Evolutionary conservation across 139 green algal species (phyloP), one percentile per base, ranked within the genome.

Genomic region (Trebouxia sp.): DNA sequence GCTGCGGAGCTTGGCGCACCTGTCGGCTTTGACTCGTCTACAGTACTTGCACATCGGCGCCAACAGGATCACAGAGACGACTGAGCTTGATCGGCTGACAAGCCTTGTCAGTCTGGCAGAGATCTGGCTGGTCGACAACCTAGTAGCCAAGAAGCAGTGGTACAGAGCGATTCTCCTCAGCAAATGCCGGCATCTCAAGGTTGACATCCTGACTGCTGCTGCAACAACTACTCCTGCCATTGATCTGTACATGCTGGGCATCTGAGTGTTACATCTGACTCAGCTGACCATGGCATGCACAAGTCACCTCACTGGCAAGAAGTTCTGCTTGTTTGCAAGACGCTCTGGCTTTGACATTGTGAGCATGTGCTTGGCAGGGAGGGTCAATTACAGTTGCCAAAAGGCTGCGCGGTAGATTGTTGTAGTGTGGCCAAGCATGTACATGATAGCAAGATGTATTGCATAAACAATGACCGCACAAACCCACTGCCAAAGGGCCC

Each of bases 21-120:
- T 90, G 42, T 66, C 43, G 41, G 42, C 17, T 17, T 32, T 81
- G 30, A 65, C 48, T 6, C 48, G 79, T 38, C 78, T 89, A 39
- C 80, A 85, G 66, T 70, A 82, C 41, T 82, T 94, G 50, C 83
- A 90, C 48, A 56, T 92, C n/a, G 82, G 79, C 37, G 83, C 80
- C 78, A 94, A 94, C 85, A 79, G 91, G 51, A 85, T 94, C 42
- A 50, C n/a, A 38, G 91, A 94, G 55, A 37, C 80, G 15, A 76
- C 43, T 6, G 91, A 93, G 35, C 47, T 93, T 75, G 89, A 92
- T 26, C 70, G 80, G 65, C 78, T 94, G 22, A 67, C 67, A 0
- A 38, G n/a, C 26, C 76, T 93, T 45, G 81, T 55, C 28, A 48
- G 26, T n/a, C 84, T 93, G 66, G 28, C 84, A 45, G 88, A 94